Evolutionary conservation across 768 basidiomycete genomes (phyloP).

Genomic region (Amanita thiersii): DNA sequence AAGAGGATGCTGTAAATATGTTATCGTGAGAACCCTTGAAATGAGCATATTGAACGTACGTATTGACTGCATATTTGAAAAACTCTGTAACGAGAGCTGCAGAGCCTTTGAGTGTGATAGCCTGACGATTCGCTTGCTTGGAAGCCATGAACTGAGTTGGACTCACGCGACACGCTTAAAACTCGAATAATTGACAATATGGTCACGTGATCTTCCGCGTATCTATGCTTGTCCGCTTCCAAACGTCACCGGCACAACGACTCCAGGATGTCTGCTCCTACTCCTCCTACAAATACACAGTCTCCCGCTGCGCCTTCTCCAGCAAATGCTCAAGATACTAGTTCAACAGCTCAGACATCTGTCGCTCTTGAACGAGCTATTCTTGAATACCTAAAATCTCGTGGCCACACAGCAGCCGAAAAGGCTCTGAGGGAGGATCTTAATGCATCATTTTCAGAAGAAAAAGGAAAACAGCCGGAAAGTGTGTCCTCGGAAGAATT

Average conservation of each 20-base stretch:
- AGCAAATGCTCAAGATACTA: slow-evolving; percentile 28
- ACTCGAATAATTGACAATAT: slow-evolving; percentile 16
- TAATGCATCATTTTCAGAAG: slow-evolving; percentile 34
- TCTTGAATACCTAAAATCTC: slow-evolving; percentile 39
- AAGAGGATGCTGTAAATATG: slow-evolving; percentile 84
- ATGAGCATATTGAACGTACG: slow-evolving; percentile 40
- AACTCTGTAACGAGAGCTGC: slow-evolving; percentile 93
- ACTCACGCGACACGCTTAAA: slow-evolving; percentile 14
- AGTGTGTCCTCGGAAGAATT: slow-evolving; percentile 41
- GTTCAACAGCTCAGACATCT: slow-evolving; percentile 18
- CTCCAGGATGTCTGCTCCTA: slow-evolving; percentile 16
- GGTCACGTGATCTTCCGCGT: slow-evolving; percentile 21
- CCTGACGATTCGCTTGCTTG: slow-evolving; percentile 53
- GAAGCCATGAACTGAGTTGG: slow-evolving; percentile 24
- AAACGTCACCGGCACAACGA: neutral
- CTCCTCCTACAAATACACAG: slow-evolving; percentile 41
- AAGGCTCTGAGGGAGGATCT: slow-evolving; percentile 38
- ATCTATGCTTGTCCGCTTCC: slow-evolving; percentile 3
- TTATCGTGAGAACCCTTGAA: slow-evolving; percentile 10
- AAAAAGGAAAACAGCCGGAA: slow-evolving; percentile 33
- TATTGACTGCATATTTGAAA: slow-evolving; percentile 99
- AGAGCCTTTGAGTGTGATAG: slow-evolving; percentile 93
- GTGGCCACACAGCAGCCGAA: slow-evolving; percentile 40
- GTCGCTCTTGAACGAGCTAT: slow-evolving; percentile 34
- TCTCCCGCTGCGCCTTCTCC: slow-evolving; percentile 42